Evolutionary conservation across 164 flowering plant genomes (phyloP).

Genomic region (Tinospora cordifolia): DNA sequence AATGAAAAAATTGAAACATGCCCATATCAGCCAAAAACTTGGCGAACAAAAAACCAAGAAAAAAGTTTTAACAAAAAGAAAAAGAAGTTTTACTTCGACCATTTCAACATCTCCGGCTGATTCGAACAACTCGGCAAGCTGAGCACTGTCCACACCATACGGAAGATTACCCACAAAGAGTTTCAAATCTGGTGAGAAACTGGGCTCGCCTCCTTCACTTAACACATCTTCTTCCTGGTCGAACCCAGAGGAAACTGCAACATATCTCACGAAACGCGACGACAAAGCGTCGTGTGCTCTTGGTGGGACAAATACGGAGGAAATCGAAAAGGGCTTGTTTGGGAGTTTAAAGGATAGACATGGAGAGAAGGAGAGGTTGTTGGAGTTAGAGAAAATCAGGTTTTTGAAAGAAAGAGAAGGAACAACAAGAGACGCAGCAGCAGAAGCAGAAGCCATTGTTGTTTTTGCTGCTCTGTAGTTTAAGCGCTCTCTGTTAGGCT

Average conservation of each 20-base stretch:
- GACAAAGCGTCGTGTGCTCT: constrained; percentile 6
- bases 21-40: not conserved
- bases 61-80: not conserved
- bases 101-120: constrained; percentile 78
- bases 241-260: constrained; percentile 29
- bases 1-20: not conserved
- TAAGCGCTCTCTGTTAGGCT: constrained; percentile 9
- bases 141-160: constrained; percentile 57
- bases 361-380: constrained; percentile 12
- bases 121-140: constrained; percentile 57
- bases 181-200: constrained; percentile 50
- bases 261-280: constrained; percentile 40
- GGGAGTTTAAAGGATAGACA: constrained; percentile 19
- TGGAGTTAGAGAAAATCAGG: constrained; percentile 24
- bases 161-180: constrained; percentile 80
- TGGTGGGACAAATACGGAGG: constrained; percentile 16
- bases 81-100: constrained; percentile 62
- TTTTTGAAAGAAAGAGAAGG: constrained; percentile 40
- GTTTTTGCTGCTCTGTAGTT: not conserved
- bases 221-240: constrained; percentile 37
- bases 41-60: not conserved
- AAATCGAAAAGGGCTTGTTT: constrained; percentile 21
- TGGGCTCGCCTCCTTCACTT: constrained; percentile 20
- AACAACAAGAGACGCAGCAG: constrained; percentile 34
- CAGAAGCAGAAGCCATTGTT: constrained; percentile 21